Evolutionary conservation across 257 asterid species (phyloP).

Genomic region (Plantago elongata): DNA sequence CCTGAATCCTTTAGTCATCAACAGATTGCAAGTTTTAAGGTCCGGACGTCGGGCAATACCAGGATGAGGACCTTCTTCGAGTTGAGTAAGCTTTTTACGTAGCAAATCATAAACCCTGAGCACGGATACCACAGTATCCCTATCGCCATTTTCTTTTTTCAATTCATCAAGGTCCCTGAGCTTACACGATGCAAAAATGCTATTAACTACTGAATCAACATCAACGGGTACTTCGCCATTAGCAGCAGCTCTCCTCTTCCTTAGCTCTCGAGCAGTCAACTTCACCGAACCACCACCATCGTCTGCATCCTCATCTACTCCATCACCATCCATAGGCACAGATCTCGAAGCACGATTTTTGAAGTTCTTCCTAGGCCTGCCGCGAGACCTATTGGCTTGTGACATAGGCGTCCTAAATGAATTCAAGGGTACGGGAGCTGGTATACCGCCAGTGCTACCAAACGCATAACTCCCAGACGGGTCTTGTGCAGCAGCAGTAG

Average conservation of each 20-base stretch:
- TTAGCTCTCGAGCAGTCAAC: conserved; percentile 40
- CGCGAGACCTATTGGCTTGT: conserved; percentile 39
- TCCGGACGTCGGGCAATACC: conserved; percentile 71
- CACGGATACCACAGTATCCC: conserved; percentile 38
- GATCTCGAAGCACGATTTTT: conserved; percentile 25
- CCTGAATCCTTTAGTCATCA: conserved; percentile 66
- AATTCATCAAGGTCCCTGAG: conserved; percentile 50
- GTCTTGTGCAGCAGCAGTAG: conserved; percentile 22
- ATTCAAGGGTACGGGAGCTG: conserved; percentile 69
- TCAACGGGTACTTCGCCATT: conserved; percentile 27
- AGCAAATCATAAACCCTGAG: conserved; percentile 57
- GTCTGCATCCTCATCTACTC: conserved; percentile 20
- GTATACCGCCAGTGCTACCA: conserved; percentile 35
- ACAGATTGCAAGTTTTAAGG: conserved; percentile 46
- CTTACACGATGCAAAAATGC: conserved; percentile 37
- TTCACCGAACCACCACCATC: conserved; percentile 36
- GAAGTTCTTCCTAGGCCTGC: conserved; percentile 33
- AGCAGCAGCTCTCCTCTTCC: conserved; percentile 23
- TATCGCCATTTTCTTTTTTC: conserved; percentile 55
- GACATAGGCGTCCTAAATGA: conserved; percentile 60
- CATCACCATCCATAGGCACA: conserved; percentile 47
- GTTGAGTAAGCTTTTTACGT: conserved; percentile 53
- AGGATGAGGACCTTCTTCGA: conserved; percentile 50
- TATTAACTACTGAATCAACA: conserved; percentile 40
- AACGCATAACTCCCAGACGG: too few species aligned